A percentile compares a stretch with the other conserved stretches of the same genome.
Evolutionary conservation across 169 alveolate genomes (phyloP).

Genomic region (Cryptosporidium baileyi): DNA sequence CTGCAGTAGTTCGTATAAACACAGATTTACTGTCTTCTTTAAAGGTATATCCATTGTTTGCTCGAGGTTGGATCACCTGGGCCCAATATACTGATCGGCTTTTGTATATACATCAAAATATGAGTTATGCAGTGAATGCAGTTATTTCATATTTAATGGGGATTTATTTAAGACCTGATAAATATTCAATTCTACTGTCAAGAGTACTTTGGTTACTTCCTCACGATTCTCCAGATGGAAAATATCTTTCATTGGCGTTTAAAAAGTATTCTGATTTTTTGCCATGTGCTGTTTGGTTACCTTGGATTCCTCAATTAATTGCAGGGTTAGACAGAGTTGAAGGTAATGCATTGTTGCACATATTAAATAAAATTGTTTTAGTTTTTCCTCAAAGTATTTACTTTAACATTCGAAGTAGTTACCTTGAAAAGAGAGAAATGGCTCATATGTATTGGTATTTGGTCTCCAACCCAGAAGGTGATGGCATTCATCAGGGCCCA

Average conservation of each 20-base stretch:
- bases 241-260: conserved; percentile 72
- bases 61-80: conserved; percentile 80
- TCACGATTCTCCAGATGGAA: conserved; percentile 71
- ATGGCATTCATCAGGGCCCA: neutral
- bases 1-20: conserved; percentile 64
- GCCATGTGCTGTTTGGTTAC: conserved; percentile 77
- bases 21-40: conserved; percentile 74
- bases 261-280: conserved; percentile 75
- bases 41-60: conserved; percentile 76
- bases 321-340: conserved; percentile 71
- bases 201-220: conserved; percentile 77
- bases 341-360: conserved; percentile 73
- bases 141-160: conserved; percentile 79
- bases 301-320: conserved; percentile 79
- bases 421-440: conserved; percentile 74
- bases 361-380: conserved; percentile 70
- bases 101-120: conserved; percentile 71
- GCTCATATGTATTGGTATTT: conserved; percentile 52
- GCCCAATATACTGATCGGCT: conserved; percentile 75
- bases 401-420: conserved; percentile 75
- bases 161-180: conserved; percentile 75
- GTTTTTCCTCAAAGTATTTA: conserved; percentile 77
- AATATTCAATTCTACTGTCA: conserved; percentile 68
- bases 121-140: conserved; percentile 75
- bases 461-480: conserved; percentile 3